A percentile compares a stretch with the other conserved stretches of the same genome.
Evolutionary conservation across 2,329 filamentous ascomycete species (phyloP).

Genomic region (Orbilia blumenaviensis): DNA sequence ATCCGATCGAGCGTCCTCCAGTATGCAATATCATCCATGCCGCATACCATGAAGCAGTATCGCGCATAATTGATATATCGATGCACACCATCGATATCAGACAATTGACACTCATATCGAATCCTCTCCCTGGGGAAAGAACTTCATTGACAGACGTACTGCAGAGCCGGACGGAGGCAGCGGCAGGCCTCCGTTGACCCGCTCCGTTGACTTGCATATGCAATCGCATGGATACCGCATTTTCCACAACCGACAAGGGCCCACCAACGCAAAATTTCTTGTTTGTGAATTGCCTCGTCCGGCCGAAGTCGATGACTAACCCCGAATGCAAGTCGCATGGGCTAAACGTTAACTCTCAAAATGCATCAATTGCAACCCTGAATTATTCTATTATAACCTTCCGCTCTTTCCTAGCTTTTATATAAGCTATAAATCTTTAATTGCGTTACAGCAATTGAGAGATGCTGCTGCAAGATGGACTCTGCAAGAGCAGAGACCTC

Average conservation of each 20-base stretch:
- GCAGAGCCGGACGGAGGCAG: neutral
- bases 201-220: constrained; percentile 28
- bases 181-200: constrained; percentile 25
- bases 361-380: neutral
- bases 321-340: neutral
- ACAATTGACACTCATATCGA: neutral
- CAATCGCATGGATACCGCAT: constrained; percentile 28
- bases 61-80: too few species aligned
- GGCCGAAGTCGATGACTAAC: constrained; percentile 43
- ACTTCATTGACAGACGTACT: neutral
- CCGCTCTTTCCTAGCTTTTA: too few species aligned
- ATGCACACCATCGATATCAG: neutral
- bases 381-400: neutral
- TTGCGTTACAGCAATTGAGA: neutral
- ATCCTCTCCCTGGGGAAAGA: too few species aligned
- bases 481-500: constrained; percentile 52
- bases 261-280: constrained; percentile 38
- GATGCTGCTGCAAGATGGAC: constrained; percentile 42
- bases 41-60: neutral
- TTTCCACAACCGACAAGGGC: constrained; percentile 18
- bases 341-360: neutral
- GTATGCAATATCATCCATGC: too few species aligned
- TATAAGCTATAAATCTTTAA: too few species aligned
- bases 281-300: constrained; percentile 4
- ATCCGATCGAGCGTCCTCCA: too few species aligned